Evolutionary conservation across 176 grass and related monocot species (phyloP).

Genomic region (Thinopyrum elongatum): DNA sequence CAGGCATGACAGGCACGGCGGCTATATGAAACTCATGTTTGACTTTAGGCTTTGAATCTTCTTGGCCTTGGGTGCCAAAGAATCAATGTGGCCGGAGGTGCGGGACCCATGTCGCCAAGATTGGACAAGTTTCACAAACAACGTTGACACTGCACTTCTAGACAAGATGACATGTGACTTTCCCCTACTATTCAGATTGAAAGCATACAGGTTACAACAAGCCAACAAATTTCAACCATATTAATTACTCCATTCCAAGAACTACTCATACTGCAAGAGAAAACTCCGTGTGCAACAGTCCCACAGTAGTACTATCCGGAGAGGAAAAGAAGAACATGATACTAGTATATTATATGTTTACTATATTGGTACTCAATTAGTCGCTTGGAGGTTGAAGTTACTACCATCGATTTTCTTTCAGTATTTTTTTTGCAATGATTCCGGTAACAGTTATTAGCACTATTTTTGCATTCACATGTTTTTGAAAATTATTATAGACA

Average conservation of each 20-base stretch:
- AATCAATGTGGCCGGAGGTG: slow-evolving; percentile 17
- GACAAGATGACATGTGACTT: neutral
- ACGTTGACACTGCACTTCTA: slow-evolving; percentile 27
- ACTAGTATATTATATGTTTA: neutral
- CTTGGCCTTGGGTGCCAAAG: slow-evolving; percentile 9
- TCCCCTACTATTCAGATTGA: slow-evolving; percentile 30
- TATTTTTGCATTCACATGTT: neutral
- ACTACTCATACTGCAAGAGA: neutral
- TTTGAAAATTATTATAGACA: too few species aligned
- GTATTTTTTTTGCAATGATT: too few species aligned
- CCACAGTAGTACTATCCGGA: neutral
- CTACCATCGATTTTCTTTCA: neutral
- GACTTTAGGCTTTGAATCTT: slow-evolving; percentile 27
- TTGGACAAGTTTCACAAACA: too few species aligned
- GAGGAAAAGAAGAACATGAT: neutral
- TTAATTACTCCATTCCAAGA: neutral
- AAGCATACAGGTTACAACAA: slow-evolving; percentile 13
- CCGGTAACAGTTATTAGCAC: too few species aligned
- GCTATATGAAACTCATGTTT: neutral
- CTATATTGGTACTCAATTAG: neutral
- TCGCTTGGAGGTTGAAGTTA: neutral
- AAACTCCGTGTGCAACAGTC: neutral
- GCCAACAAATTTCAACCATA: slow-evolving; percentile 1
- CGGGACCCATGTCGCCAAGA: too few species aligned
- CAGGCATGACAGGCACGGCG: neutral